Evolutionary conservation across 331 rosid genomes (phyloP).

Genomic region (Pyracantha coccinea): DNA sequence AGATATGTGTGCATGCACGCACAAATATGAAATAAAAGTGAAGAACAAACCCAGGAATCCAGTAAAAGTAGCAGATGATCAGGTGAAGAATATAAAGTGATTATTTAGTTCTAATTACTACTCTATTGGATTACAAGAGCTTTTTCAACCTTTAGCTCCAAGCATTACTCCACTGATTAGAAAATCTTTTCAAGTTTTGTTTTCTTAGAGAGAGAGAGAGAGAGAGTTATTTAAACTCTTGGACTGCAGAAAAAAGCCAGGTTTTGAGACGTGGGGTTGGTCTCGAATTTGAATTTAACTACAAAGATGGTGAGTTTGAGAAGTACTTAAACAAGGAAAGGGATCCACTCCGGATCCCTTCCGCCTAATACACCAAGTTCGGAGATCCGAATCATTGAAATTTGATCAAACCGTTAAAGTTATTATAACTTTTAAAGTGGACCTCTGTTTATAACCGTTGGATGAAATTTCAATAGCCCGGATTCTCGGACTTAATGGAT

Average conservation of each 20-base stretch:
- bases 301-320: slow-evolving; percentile 12
- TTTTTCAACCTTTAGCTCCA: neutral
- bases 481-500: too few relatives aligned
- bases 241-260: slow-evolving; percentile 36
- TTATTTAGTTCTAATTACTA: neutral
- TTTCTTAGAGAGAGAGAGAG: neutral
- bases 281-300: slow-evolving; percentile 21
- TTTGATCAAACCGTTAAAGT: too few relatives aligned
- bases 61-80: slow-evolving; percentile 31
- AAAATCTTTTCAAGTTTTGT: slow-evolving; percentile 5
- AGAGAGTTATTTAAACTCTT: neutral
- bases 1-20: slow-evolving; percentile 4
- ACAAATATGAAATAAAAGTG: slow-evolving; percentile 5
- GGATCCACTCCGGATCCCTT: too few relatives aligned
- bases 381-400: too few relatives aligned
- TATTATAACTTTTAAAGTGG: too few relatives aligned
- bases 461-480: too few relatives aligned
- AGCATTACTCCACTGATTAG: slow-evolving; percentile 19
- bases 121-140: slow-evolving; percentile 19
- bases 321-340: too few relatives aligned
- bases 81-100: neutral
- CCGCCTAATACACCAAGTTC: too few relatives aligned
- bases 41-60: slow-evolving; percentile 53
- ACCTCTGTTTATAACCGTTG: too few relatives aligned
- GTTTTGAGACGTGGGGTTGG: slow-evolving; percentile 30